These are phyloP conservation scores for Hymenotorrendiella dingleyae DNA, from an alignment of 2,329 filamentous ascomycete genomes.

Conservation along the genomic window DNA sequence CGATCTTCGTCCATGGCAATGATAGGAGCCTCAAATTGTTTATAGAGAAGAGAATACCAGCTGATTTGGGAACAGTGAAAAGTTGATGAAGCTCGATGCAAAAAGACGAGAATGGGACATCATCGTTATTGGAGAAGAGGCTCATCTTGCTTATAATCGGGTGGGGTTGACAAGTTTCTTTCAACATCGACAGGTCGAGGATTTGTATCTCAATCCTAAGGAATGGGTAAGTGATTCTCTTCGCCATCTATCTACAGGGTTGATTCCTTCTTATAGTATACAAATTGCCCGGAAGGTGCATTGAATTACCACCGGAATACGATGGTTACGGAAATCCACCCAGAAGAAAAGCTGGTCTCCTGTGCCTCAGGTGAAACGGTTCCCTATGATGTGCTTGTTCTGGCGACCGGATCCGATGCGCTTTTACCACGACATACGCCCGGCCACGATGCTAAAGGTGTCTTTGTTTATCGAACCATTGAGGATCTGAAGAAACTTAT, in stretches of 20 bases:
- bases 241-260: background rate
- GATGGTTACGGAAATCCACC: conserved; percentile 60
- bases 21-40: background rate
- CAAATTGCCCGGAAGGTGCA: conserved; percentile 47
- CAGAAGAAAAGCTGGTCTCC: conserved; percentile 57
- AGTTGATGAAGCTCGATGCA: conserved; percentile 77
- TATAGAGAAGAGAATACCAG: background rate
- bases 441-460: conserved; percentile 71
- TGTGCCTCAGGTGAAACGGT: conserved; percentile 66
- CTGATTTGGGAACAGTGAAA: conserved; percentile 55
- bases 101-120: conserved; percentile 72
- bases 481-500: conserved; percentile 75
- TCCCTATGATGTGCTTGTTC: conserved; percentile 72
- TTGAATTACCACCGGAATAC: conserved; percentile 74
- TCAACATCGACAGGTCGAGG: conserved; percentile 76
- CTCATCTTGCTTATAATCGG: conserved; percentile 84
- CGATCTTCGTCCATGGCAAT: background rate
- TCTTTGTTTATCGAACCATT: conserved; percentile 87
- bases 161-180: conserved; percentile 88
- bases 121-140: conserved; percentile 80
- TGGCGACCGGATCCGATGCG: conserved; percentile 83
- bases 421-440: conserved; percentile 63
- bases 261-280: conserved; percentile 19
- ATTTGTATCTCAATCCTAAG: conserved; percentile 78
- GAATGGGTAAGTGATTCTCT: conserved; percentile 59